Evolutionary conservation across 2,329 filamentous ascomycete genomes (phyloP), one percentile per base, ranked within the genome.

Genomic region (Botryotinia calthae): DNA sequence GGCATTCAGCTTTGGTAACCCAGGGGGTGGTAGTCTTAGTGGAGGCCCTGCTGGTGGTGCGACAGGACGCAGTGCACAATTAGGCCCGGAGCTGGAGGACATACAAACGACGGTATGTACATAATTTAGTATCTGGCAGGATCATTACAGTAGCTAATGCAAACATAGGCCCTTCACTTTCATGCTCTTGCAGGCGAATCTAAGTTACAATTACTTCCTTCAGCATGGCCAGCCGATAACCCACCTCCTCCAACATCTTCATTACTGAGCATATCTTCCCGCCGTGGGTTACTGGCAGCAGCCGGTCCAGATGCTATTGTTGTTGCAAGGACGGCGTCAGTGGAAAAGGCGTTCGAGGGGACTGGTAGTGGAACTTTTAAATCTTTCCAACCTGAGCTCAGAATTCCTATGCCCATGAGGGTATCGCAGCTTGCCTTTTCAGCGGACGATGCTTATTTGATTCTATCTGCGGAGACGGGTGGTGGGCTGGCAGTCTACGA

Each of bases 391-490:
- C 92, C 95, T 4, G 89, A 95, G 80, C 84, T 93, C 69, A 91
- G 86, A 73, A 87, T 98, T 10, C 85, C 90, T 2, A 87, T 97
- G 78, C 88, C 92, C 16, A 87, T 90, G 79, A 90, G 92, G 77
- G 88, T 97, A 71, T 97, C 94, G 18, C 96, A 99, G 81, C 86
- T 99, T 31, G 90, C 91, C 25, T 99, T 99, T 81, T 95, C 94
- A 0, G 88, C 93, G n/a, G 93, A 97, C 79, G 97, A 98, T 80
- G 89, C 89, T 77, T 94, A 92, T 77, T 85, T 99, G 74, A 88
- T 97, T 51, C 85, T 98, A 40, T 94, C 93, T 18, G 93, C 93
- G 4, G 93, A 97, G 82, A 85, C 87, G 71, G 92, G 93, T 18
- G 92, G 94, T 48, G 94, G 94, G 7, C 84, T 99, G 74, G 91